Evolutionary conservation across 768 basidiomycete genomes (phyloP).

Genomic region (Tylopilus sp.): DNA sequence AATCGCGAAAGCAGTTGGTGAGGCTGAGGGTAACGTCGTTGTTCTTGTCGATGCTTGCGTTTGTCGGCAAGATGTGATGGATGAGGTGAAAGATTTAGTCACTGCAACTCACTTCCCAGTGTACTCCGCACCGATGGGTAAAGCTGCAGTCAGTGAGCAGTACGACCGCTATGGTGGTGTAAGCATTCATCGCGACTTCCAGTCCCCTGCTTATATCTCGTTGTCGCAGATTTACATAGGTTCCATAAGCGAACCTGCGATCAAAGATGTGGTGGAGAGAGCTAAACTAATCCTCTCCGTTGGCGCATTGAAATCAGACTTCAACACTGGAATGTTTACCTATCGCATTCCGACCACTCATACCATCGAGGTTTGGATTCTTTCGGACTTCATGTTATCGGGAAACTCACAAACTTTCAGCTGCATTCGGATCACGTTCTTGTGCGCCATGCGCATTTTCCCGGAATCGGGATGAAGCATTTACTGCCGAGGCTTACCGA

Average conservation of each 20-base stretch:
- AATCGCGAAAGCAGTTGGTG: conserved; percentile 61
- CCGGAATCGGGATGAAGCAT: conserved; percentile 70
- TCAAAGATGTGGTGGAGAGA: conserved; percentile 69
- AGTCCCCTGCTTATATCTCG: neutral
- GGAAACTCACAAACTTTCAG: conserved; percentile 33
- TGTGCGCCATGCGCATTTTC: conserved; percentile 61
- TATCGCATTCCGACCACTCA: conserved; percentile 59
- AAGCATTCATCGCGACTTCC: conserved; percentile 26
- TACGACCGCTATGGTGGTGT: conserved; percentile 79
- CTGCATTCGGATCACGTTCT: conserved; percentile 72
- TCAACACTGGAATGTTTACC: conserved; percentile 87
- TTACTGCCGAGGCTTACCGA: conserved; percentile 70
- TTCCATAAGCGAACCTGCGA: conserved; percentile 56
- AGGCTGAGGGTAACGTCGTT: conserved; percentile 58
- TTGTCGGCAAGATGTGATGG: conserved; percentile 62
- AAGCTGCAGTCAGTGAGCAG: conserved; percentile 68
- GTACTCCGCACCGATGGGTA: conserved; percentile 79
- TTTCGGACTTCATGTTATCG: neutral
- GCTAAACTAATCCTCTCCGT: conserved; percentile 76
- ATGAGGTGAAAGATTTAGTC: conserved; percentile 61
- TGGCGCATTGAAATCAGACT: conserved; percentile 69
- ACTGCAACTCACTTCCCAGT: conserved; percentile 67
- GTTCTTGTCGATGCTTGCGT: conserved; percentile 83
- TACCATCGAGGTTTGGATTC: conserved; percentile 55
- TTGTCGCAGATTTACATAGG: conserved; percentile 70